A percentile compares a stretch with the other conserved stretches of the same genome.
Evolutionary conservation across 2,329 filamentous ascomycete genomes (phyloP).

Genomic region (Aschersonia sp.): DNA sequence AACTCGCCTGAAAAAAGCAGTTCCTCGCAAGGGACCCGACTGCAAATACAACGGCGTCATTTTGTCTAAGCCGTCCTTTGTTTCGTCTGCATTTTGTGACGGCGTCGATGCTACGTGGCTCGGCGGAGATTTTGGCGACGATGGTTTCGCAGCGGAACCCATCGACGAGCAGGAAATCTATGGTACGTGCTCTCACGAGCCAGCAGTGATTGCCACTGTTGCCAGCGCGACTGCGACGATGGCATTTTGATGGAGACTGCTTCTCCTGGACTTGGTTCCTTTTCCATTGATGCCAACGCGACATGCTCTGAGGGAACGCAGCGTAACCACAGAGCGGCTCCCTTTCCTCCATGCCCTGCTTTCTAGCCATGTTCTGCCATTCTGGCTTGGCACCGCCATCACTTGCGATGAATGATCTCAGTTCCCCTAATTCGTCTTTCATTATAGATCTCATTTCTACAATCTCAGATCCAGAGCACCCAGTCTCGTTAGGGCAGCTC

Average conservation of each 20-base stretch:
- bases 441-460: conserved; percentile 72
- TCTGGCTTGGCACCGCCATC: too few relatives aligned
- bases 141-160: conserved; percentile 50
- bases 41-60: conserved; percentile 32
- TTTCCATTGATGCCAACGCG: too few relatives aligned
- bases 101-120: conserved; percentile 22
- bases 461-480: conserved; percentile 94
- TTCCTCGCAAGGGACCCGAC: conserved; percentile 30
- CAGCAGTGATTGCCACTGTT: not conserved
- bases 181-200: conserved; percentile 35
- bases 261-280: too few relatives aligned
- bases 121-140: conserved; percentile 28
- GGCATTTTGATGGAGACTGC: not conserved
- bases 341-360: too few relatives aligned
- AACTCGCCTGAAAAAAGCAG: conserved; percentile 45
- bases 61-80: conserved; percentile 28
- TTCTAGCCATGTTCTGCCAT: too few relatives aligned
- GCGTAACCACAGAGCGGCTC: too few relatives aligned
- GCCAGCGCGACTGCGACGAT: not conserved
- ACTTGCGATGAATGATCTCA: too few relatives aligned
- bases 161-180: conserved; percentile 98
- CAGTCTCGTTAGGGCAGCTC: conserved; percentile 80
- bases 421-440: not conserved
- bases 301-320: too few relatives aligned
- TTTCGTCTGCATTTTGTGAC: conserved; percentile 23